phyloP scores from a whole-genome alignment of 2,329 filamentous ascomycete genomes.

The Ambrosiella xylebori region DNA sequence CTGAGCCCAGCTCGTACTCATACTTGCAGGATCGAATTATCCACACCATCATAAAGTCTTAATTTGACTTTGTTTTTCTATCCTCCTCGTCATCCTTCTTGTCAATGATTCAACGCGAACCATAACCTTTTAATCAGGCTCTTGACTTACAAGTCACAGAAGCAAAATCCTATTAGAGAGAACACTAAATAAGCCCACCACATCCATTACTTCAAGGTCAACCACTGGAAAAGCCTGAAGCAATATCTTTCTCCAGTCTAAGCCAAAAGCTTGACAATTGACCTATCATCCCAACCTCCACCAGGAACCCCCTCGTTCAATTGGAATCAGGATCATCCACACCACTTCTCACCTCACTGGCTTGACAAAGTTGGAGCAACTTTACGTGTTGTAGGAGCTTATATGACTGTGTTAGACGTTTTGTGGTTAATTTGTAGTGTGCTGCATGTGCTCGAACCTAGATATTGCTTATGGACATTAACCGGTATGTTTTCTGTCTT shows the following conservation, averaged over 20 bases:
- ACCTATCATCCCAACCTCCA: neutral
- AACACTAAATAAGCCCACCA: too few species aligned
- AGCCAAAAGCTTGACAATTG: neutral
- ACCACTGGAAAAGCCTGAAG: too few species aligned
- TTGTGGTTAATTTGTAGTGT: neutral
- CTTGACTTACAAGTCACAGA: too few species aligned
- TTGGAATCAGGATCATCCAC: neutral
- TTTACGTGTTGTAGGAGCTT: neutral
- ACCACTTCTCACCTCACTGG: neutral
- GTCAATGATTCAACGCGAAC: neutral
- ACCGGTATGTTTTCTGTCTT: neutral
- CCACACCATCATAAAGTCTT: neutral
- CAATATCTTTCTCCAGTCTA: neutral
- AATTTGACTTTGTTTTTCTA: neutral
- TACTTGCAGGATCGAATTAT: neutral
- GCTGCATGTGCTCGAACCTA: neutral
- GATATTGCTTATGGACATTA: neutral
- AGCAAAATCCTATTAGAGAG: too few species aligned
- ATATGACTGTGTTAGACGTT: neutral
- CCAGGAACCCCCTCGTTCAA: neutral
- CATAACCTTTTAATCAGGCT: neutral
- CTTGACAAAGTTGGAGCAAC: neutral
- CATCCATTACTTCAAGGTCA: too few species aligned
- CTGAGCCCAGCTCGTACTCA: neutral
- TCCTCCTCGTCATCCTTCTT: neutral